Conservation (phyloP, 2,329 filamentous ascomycete species). For the Cercospora sojina region DNA sequence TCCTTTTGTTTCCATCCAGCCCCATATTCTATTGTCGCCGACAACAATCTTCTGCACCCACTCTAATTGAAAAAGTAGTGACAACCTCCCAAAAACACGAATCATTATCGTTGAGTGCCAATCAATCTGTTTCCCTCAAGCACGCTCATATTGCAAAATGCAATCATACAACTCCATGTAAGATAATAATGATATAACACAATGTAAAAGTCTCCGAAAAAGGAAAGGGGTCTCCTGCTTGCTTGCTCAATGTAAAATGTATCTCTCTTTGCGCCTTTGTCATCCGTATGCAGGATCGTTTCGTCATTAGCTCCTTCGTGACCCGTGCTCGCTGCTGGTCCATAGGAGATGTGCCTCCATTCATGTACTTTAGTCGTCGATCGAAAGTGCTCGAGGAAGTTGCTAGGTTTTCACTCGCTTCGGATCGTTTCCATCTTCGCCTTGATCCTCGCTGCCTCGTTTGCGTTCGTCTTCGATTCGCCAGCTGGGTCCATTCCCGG, state of each 20-base stretch:
- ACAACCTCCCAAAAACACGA: neutral
- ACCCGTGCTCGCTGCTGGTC: neutral
- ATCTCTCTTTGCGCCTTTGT: neutral
- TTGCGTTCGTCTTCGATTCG: slow-evolving; percentile 40
- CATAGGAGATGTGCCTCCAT: neutral
- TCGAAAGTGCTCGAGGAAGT: neutral
- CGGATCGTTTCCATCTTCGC: slow-evolving; percentile 26
- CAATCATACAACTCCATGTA: neutral
- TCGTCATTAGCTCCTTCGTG: neutral
- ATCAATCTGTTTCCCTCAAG: neutral
- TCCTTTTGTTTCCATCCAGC: neutral
- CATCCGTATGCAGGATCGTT: neutral
- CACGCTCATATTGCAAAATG: neutral
- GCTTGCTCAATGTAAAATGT: neutral
- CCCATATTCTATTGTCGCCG: neutral
- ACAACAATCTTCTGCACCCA: neutral
- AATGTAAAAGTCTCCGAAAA: neutral
- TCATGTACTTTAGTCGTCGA: neutral
- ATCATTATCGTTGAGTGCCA: neutral
- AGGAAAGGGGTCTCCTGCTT: neutral
- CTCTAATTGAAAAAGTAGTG: neutral
- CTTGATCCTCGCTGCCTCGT: slow-evolving; percentile 29
- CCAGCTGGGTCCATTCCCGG: slow-evolving; percentile 45
- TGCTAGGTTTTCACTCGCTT: slow-evolving; percentile 29
- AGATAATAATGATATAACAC: neutral